Base-by-base conservation (phyloP, 2,329 filamentous ascomycete genomes). In the Stagonosporopsis rhizophila region DNA sequence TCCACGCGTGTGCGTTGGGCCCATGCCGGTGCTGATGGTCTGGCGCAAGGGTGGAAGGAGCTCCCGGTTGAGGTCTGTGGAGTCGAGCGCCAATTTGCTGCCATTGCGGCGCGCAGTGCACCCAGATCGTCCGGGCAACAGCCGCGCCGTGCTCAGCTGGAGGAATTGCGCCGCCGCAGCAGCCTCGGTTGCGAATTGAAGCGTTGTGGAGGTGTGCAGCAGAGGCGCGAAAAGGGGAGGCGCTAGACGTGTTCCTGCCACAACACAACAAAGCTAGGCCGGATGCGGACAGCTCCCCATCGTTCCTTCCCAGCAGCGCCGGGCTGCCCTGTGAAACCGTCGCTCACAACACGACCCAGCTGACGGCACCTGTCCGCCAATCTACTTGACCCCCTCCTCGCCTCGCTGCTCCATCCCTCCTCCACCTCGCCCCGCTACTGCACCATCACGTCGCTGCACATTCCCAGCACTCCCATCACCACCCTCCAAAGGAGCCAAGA, bases 401-500 rank as follows among this genome's bases (percentile, higher is more conserved):
- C 64, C 54, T 64, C 61, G 64, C 64, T 69, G 66, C 65, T 67
- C 65, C 69, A 59, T 72, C 70, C 62, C 66, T 72, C 66, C 67
- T 72, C 68, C 73, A 70, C 67, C 65, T 59, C 69, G 62, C 69
- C 72, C 72, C 72, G 63, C 72, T 70, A 68, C 70, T 69, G 68
- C 70, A 74, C 61, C 74, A 65, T 65, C 64, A 67, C 66, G 59
- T 66, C 62, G 63, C 64, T 60, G 60, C 65, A 68, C 64, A 52
- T 64, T 40, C 25, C 62, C 59, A 67, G 65, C 57, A 55, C 59
- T 57, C 58, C 59, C 62, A 56, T 60, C 59, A 54, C 46, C 49
- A 58, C 60, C 66, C 66, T 69, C 70, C 63, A 56, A 50, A 68
- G 76, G 76, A 78, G 76, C 74, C 76, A 77, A 77, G 75, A 77